These are phyloP conservation scores for Monosporozyma unispora DNA, from an alignment of 805 yeast genomes.

Conservation along the genomic window DNA sequence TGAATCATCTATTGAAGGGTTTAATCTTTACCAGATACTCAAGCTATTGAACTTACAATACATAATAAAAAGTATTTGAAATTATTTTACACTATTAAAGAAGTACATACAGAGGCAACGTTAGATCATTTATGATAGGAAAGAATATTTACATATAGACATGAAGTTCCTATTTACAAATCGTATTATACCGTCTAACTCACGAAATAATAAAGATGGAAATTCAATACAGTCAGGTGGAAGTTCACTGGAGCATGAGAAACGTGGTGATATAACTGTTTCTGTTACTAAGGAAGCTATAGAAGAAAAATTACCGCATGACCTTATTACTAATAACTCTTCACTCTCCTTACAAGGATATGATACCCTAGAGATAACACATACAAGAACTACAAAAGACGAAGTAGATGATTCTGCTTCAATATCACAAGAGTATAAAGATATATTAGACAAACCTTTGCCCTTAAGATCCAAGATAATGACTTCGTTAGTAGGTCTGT, in stretches of 20 bases:
- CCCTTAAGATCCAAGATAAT: conserved; percentile 43
- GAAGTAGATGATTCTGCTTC: background rate
- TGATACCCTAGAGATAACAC: background rate
- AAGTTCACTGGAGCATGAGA: background rate
- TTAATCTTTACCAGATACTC: too few species aligned
- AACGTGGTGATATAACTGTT: background rate
- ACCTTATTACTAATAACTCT: background rate
- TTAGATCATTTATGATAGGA: background rate
- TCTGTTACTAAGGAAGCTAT: background rate
- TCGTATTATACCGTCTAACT: background rate
- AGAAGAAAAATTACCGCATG: background rate
- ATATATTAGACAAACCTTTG: conserved; percentile 22
- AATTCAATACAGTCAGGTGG: background rate
- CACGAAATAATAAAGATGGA: background rate
- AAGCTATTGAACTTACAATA: too few species aligned
- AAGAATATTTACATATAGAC: background rate
- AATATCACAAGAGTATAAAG: background rate
- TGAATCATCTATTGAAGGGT: too few species aligned
- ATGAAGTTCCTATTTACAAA: background rate
- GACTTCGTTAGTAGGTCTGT: conserved; percentile 65
- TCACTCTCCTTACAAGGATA: background rate
- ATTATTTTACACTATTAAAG: too few species aligned
- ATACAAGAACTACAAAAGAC: background rate
- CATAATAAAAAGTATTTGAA: too few species aligned
- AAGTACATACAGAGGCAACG: too few species aligned